These are phyloP conservation scores for Whalleya microplaca DNA, from an alignment of 2,329 filamentous ascomycete genomes.

Conservation along the genomic window DNA sequence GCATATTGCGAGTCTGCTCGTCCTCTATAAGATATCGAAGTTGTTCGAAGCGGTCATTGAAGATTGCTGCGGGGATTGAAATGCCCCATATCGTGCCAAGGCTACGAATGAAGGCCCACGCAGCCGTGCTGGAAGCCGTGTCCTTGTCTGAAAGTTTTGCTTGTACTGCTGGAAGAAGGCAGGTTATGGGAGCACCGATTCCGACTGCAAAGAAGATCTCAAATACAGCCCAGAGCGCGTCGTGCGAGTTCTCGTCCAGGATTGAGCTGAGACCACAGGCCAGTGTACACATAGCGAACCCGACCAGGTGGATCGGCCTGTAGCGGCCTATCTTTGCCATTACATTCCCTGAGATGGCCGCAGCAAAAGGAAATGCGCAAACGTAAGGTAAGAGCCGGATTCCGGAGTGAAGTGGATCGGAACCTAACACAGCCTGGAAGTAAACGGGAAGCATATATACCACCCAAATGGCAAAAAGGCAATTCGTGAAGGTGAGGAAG, in stretches of 20 bases:
- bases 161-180: constrained; percentile 42
- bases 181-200: constrained; percentile 42
- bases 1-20: too few species aligned
- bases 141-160: constrained; percentile 35
- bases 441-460: constrained; percentile 49
- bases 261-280: constrained; percentile 41
- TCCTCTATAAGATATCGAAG: neutral
- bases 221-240: constrained; percentile 40
- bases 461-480: constrained; percentile 40
- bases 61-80: constrained; percentile 42
- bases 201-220: constrained; percentile 41
- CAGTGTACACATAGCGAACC: constrained; percentile 34
- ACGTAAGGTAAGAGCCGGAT: constrained; percentile 28
- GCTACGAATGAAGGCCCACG: constrained; percentile 44
- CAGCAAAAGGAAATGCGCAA: constrained; percentile 28
- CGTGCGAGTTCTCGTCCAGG: constrained; percentile 36
- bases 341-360: constrained; percentile 27
- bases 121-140: constrained; percentile 36
- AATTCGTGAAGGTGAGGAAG: constrained; percentile 42
- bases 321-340: constrained; percentile 22
- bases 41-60: constrained; percentile 28
- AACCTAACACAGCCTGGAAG: constrained; percentile 44
- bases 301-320: constrained; percentile 24
- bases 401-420: constrained; percentile 42
- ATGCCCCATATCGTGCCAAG: constrained; percentile 47